phyloP scores from a whole-genome alignment of 2,329 filamentous ascomycete species.

The Diaporthe batatas region DNA sequence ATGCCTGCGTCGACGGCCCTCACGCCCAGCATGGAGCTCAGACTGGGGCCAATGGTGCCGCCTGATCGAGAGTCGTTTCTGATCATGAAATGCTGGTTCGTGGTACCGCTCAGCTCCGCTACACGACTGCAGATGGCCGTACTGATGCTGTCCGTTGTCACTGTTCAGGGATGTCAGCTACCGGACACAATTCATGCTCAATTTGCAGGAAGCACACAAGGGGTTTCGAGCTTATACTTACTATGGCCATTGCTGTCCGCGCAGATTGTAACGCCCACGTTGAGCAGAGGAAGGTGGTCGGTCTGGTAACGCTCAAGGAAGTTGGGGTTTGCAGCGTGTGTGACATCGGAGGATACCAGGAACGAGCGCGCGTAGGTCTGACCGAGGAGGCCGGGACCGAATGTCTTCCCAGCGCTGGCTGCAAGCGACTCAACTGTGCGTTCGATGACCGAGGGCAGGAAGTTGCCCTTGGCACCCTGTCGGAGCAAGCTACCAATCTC shows the following conservation, averaged over 20 bases:
- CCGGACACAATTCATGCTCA: neutral
- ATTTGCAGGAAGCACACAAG: too few species aligned
- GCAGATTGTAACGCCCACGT: conserved; percentile 85
- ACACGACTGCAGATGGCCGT: conserved; percentile 84
- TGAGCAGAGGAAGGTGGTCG: conserved; percentile 88
- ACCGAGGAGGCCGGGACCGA: conserved; percentile 74
- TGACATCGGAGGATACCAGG: conserved; percentile 92
- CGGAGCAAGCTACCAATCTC: conserved; percentile 93
- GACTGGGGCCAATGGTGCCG: conserved; percentile 94
- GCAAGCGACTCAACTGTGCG: conserved; percentile 79
- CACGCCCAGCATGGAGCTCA: conserved; percentile 84
- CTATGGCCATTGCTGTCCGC: conserved; percentile 90
- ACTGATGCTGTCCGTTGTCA: conserved; percentile 93
- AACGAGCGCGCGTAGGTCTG: conserved; percentile 94
- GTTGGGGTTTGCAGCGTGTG: conserved; percentile 94
- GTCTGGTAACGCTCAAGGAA: conserved; percentile 87
- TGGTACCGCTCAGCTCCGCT: conserved; percentile 78
- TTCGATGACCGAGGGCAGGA: conserved; percentile 84
- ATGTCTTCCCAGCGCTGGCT: conserved; percentile 62
- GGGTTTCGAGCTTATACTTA: neutral
- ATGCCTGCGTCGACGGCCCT: conserved; percentile 89
- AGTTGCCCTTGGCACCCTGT: conserved; percentile 91
- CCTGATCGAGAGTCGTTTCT: conserved; percentile 90
- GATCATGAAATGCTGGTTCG: conserved; percentile 92
- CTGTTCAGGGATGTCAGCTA: conserved; percentile 4